A percentile compares a stretch with the other conserved stretches of the same genome.
Conservation (phyloP, 2,329 filamentous ascomycete genomes). For the Microsporum canis region DNA sequence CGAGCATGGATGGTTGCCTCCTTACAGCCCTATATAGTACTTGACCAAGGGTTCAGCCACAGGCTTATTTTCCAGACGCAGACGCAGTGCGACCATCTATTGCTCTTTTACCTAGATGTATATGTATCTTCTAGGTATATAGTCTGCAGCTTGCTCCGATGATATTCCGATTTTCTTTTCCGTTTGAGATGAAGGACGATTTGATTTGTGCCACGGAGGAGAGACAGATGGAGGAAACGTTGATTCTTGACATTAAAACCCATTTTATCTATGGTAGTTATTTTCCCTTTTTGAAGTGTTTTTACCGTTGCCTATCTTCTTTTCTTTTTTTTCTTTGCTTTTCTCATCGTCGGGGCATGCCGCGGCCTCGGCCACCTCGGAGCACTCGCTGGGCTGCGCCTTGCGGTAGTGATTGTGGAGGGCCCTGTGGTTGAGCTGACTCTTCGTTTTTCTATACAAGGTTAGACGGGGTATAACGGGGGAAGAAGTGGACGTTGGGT, state of each 20-base stretch:
- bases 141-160: no score
- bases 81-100: background rate
- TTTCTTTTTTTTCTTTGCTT: background rate
- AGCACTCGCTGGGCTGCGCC: constrained; percentile 83
- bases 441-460: constrained; percentile 73
- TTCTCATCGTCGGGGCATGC: constrained; percentile 73
- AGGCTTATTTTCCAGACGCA: background rate
- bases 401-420: constrained; percentile 60
- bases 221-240: background rate
- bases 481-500: background rate
- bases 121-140: no score
- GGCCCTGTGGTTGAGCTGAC: constrained; percentile 71
- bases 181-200: background rate
- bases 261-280: background rate
- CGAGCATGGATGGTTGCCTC: no score
- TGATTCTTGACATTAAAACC: background rate
- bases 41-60: background rate
- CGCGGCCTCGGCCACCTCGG: constrained; percentile 71
- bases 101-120: no score
- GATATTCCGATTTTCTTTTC: no score
- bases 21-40: no score
- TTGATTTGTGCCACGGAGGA: background rate
- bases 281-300: background rate
- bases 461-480: background rate
- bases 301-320: background rate